Conservation (phyloP, 1,284 basidiomycete genomes). For the Naganishia albida region DNA sequence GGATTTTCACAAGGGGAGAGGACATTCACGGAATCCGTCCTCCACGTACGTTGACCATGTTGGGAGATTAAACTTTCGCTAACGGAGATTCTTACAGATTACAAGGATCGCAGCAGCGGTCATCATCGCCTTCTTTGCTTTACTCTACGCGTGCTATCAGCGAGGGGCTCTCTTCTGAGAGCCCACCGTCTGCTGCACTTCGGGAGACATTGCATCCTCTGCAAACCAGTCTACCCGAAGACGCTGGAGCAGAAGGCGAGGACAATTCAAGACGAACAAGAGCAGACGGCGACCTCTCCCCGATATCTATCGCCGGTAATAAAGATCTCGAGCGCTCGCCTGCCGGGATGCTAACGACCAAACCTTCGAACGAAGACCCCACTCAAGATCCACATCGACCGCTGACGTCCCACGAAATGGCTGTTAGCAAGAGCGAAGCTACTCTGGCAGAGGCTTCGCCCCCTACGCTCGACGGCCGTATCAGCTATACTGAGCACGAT, state of each 20-base stretch:
- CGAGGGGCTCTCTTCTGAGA: constrained; percentile 40
- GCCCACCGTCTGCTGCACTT: constrained; percentile 40
- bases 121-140: constrained; percentile 70
- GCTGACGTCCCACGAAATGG: constrained; percentile 6
- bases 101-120: constrained; percentile 72
- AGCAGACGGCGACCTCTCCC: constrained; percentile 42
- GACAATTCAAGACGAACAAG: constrained; percentile 63
- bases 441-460: background rate
- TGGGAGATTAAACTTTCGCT: background rate
- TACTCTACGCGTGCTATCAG: constrained; percentile 38
- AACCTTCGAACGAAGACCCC: background rate
- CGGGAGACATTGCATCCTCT: constrained; percentile 62
- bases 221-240: constrained; percentile 73
- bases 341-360: background rate
- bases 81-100: constrained; percentile 2
- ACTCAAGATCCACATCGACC: background rate
- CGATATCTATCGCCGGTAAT: constrained; percentile 3
- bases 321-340: background rate
- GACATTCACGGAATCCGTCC: constrained; percentile 42
- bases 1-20: constrained; percentile 53
- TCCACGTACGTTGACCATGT: constrained; percentile 35
- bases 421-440: constrained; percentile 1
- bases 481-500: background rate
- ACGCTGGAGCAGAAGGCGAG: constrained; percentile 78
- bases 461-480: background rate